phyloP scores from a whole-genome alignment of 164 flowering plant species.

The Piper betle region DNA sequence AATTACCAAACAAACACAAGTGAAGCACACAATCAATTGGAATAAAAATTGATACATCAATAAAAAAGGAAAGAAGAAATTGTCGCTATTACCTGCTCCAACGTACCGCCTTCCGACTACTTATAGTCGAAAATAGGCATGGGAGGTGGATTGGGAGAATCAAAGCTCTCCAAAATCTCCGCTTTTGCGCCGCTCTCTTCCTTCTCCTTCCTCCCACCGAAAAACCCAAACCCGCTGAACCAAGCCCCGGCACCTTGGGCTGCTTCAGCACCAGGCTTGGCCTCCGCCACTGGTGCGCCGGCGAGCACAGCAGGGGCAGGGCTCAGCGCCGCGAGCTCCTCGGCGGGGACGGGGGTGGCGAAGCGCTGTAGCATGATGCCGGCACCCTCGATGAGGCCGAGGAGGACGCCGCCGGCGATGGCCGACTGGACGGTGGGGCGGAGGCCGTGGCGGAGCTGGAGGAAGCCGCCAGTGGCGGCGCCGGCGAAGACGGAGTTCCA shows the following conservation, averaged over 20 bases:
- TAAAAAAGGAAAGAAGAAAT: not conserved
- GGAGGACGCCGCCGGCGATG: constrained; percentile 48
- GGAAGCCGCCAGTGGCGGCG: constrained; percentile 90
- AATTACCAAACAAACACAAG: too few species aligned
- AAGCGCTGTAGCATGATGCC: constrained; percentile 59
- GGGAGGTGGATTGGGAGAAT: not conserved
- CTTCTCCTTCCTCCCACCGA: constrained; percentile 31
- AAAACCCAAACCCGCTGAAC: constrained; percentile 64
- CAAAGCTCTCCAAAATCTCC: constrained; percentile 1
- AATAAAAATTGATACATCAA: too few species aligned
- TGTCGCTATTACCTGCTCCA: not conserved
- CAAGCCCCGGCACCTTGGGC: constrained; percentile 14
- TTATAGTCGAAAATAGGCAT: constrained; percentile 1
- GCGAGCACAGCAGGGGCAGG: constrained; percentile 9
- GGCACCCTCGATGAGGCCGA: constrained; percentile 84
- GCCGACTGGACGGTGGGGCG: constrained; percentile 58
- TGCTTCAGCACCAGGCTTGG: not conserved
- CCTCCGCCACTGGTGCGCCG: constrained; percentile 16
- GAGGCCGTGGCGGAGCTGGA: constrained; percentile 67
- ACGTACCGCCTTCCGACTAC: not conserved
- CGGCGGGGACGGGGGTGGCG: constrained; percentile 28
- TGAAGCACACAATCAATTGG: not conserved
- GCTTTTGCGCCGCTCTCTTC: not conserved
- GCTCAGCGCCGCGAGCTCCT: constrained; percentile 44
- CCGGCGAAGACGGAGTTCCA: constrained; percentile 92